Evolutionary conservation across 2,329 filamentous ascomycete species (phyloP).

Genomic region (Aspergillus intermedius): DNA sequence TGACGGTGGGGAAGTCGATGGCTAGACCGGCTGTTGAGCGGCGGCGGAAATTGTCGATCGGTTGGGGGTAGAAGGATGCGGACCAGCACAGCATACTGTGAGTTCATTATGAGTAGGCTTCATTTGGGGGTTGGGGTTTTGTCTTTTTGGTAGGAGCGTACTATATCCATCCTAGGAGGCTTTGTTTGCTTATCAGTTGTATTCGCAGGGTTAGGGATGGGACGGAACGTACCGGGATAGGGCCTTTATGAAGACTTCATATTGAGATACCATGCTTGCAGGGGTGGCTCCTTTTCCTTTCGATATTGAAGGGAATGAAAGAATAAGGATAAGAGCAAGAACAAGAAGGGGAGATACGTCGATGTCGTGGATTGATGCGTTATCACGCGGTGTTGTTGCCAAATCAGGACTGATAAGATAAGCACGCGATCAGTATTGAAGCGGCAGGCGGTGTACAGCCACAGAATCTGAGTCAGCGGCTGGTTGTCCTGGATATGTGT

Average conservation of each 20-base stretch:
- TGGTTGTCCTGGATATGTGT: constrained; percentile 37
- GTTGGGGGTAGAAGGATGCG: constrained; percentile 86
- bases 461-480: constrained; percentile 17
- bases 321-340: constrained; percentile 2
- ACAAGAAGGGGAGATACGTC: neutral
- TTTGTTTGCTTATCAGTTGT: constrained; percentile 38
- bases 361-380: neutral
- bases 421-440: constrained; percentile 5
- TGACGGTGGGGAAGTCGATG: constrained; percentile 77
- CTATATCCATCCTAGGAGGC: constrained; percentile 69
- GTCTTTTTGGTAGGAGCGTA: constrained; percentile 20
- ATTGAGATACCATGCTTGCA: constrained; percentile 22
- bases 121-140: neutral
- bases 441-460: constrained; percentile 15
- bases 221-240: constrained; percentile 34
- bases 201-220: neutral
- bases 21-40: constrained; percentile 75
- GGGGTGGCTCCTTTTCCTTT: neutral
- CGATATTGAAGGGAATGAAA: neutral
- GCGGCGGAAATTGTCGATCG: constrained; percentile 69
- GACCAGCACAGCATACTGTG: constrained; percentile 65
- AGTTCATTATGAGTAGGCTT: neutral
- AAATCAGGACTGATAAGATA: constrained; percentile 18
- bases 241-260: constrained; percentile 32
- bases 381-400: neutral